phyloP scores from a whole-genome alignment of 163 green algal species.

The Prototheca wickerhamii region DNA sequence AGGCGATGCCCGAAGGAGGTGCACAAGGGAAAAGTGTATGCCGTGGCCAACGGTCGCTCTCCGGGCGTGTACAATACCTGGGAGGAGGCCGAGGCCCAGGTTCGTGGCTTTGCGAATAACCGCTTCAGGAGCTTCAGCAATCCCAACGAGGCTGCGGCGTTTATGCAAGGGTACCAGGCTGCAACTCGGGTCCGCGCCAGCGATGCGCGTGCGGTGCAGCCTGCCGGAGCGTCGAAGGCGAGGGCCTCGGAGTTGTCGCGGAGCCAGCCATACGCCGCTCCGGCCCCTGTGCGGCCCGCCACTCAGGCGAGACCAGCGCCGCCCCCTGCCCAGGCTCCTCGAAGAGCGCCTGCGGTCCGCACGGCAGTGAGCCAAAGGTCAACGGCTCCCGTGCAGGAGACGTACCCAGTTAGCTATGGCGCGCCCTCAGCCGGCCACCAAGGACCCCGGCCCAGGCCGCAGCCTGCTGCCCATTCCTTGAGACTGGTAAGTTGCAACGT shows the following conservation, averaged over 20 bases:
- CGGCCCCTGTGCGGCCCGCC: background rate
- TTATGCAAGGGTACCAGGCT: too few relatives aligned
- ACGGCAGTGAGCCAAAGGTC: too few relatives aligned
- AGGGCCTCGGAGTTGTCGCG: background rate
- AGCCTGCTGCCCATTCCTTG: background rate
- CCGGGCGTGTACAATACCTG: slow-evolving; percentile 33
- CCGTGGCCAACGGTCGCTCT: slow-evolving; percentile 17
- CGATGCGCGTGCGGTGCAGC: too few relatives aligned
- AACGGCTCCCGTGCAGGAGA: background rate
- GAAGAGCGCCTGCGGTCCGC: too few relatives aligned
- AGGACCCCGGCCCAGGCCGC: too few relatives aligned
- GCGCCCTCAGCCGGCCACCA: background rate
- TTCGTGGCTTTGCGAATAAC: slow-evolving; percentile 22
- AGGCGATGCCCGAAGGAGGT: too few relatives aligned
- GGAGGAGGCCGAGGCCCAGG: slow-evolving; percentile 25
- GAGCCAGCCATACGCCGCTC: background rate
- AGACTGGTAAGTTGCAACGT: background rate
- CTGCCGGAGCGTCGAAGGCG: slow-evolving; percentile 2
- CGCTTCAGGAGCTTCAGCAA: slow-evolving; percentile 24
- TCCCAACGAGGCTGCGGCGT: slow-evolving; percentile 18
- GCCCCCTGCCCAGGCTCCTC: background rate
- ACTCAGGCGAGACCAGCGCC: background rate
- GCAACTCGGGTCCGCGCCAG: too few relatives aligned
- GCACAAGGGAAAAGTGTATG: slow-evolving; percentile 26
- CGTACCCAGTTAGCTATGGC: background rate